Evolutionary conservation across 257 asterid species (phyloP), one percentile per base, ranked within the genome.

Genomic region (Solanum pimpinellifolium): DNA sequence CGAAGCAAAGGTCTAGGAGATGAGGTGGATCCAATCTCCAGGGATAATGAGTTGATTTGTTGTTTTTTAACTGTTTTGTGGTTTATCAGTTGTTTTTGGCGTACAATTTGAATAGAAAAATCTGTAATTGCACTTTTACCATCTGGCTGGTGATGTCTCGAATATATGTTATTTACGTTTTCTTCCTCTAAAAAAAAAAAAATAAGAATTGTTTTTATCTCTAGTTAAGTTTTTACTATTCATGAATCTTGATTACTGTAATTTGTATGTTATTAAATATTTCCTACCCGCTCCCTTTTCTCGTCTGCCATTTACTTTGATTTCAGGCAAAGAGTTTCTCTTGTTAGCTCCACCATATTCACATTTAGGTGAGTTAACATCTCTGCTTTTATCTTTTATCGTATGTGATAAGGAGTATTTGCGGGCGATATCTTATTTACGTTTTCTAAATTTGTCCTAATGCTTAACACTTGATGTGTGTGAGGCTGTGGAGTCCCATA

Each of bases 1-100:
- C 98, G 2, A 96, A 92, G 91, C 93, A 90, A 69, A 91, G 93
- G 84, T 86, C 92, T 62, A 88, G 92, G 81, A 90, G 90, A 89
- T 91, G 86, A 91, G 86, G 46, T 31, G 31, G 41, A 72, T 84
- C 87, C 42, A 15, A 41, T 84, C 11, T 31, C 87, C 78, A 65
- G 60, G 86, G 86, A 84, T 42, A 44, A 25, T 62, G 65, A 65
- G 84, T 29, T 80, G 18, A 80, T 11, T 80, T 27, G 27, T 80
- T 80, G 85, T 49, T 29, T 9, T 27, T 47, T 16, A 3, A 13
- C 42, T 80, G 6, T 80, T 80, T 27, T n/a, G 20, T 29, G 37
- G 60, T 47, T 27, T 52, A 27, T 80, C 20, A 8, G 29, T 3
- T 27, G 25, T 47, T 29, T 78, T 27, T 80, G 18, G 66, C 6